A percentile compares a stretch with the other conserved stretches of the same genome.
These are phyloP conservation scores for Neurospora africana DNA, from an alignment of 495 filamentous ascomycete genomes.

Conservation along the genomic window DNA sequence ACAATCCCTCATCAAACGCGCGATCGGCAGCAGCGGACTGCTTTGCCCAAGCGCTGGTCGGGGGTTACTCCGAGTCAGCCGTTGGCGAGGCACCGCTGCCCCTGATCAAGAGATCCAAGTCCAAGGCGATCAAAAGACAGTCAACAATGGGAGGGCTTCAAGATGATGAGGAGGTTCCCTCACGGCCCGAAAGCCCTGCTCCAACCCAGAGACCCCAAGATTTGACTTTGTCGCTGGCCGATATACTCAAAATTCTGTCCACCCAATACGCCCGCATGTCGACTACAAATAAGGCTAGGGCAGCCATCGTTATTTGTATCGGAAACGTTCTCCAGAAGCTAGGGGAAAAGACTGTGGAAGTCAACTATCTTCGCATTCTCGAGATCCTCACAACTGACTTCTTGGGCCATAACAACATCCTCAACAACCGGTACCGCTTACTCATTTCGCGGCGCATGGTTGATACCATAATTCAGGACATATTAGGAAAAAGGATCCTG, in stretches of 20 bases:
- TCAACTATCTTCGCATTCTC: slow-evolving; percentile 67
- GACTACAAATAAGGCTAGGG: slow-evolving; percentile 68
- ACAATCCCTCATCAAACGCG: slow-evolving; percentile 61
- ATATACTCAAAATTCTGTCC: slow-evolving; percentile 73
- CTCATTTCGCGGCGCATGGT: slow-evolving; percentile 79
- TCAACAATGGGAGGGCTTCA: slow-evolving; percentile 41
- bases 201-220: slow-evolving; percentile 56
- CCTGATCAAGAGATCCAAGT: slow-evolving; percentile 65
- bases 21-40: slow-evolving; percentile 82
- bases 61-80: slow-evolving; percentile 59
- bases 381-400: slow-evolving; percentile 73
- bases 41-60: slow-evolving; percentile 66
- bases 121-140: slow-evolving; percentile 57
- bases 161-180: slow-evolving; percentile 65
- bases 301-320: slow-evolving; percentile 81
- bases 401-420: slow-evolving; percentile 63
- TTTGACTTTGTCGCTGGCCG: slow-evolving; percentile 62
- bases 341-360: slow-evolving; percentile 65
- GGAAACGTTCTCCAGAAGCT: slow-evolving; percentile 64
- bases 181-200: slow-evolving; percentile 64
- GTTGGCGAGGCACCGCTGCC: slow-evolving; percentile 42
- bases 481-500: slow-evolving; percentile 70
- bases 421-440: slow-evolving; percentile 78
- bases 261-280: slow-evolving; percentile 69
- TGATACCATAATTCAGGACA: slow-evolving; percentile 71